Percentiles rank a stretch among this genome's conserved stretches.
phyloP scores from a whole-genome alignment of 1,139 yeast genomes.

The Pichia inconspicua region DNA sequence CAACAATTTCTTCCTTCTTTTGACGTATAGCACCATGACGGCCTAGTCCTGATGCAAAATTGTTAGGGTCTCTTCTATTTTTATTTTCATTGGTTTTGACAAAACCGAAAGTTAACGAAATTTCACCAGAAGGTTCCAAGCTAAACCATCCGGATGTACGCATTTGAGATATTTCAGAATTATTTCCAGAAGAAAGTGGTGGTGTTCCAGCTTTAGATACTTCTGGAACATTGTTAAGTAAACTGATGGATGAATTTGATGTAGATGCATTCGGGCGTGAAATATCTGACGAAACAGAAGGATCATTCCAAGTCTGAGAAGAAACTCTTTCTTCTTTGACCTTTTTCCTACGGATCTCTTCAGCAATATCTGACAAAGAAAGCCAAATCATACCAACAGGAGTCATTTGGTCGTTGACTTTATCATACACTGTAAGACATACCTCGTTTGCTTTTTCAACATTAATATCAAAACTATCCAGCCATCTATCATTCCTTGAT shows the following conservation, averaged over 20 bases:
- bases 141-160: constrained; percentile 79
- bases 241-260: constrained; percentile 4
- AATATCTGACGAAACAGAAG: constrained; percentile 31
- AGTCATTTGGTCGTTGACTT: constrained; percentile 51
- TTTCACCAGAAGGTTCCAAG: constrained; percentile 90
- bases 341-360: constrained; percentile 85
- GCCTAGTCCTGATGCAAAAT: constrained; percentile 63
- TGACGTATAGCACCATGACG: constrained; percentile 98
- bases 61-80: constrained; percentile 28
- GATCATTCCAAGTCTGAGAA: constrained; percentile 79
- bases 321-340: constrained; percentile 67
- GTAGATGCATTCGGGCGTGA: constrained; percentile 1
- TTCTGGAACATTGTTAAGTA: background rate
- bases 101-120: constrained; percentile 68
- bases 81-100: constrained; percentile 49
- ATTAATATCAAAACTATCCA: constrained; percentile 70
- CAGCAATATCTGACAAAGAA: constrained; percentile 81
- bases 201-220: background rate
- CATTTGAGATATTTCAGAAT: constrained; percentile 12
- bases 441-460: constrained; percentile 90
- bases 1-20: constrained; percentile 88
- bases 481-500: constrained; percentile 75
- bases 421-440: constrained; percentile 81
- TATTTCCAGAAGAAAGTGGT: background rate
- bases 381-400: constrained; percentile 97